A percentile compares a stretch with the other conserved stretches of the same genome.
Conservation (phyloP, 1,284 basidiomycete genomes). For the Tilletia caries region DNA sequence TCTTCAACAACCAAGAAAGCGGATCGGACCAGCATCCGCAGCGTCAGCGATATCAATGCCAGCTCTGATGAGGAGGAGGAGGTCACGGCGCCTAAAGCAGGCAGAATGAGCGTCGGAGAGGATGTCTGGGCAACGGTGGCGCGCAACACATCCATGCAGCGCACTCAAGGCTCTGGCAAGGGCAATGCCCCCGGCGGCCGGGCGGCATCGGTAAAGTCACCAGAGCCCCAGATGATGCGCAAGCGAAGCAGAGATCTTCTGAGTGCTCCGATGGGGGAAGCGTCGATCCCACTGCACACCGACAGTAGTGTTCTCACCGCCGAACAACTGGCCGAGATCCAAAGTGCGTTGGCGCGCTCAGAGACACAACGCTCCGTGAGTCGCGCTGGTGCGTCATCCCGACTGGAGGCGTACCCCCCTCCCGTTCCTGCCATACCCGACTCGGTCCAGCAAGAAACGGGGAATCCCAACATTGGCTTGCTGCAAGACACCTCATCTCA, state of each 20-base stretch:
- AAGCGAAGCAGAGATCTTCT: conserved; percentile 22
- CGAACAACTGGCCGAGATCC: conserved; percentile 35
- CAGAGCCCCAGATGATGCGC: conserved; percentile 1
- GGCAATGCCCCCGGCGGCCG: neutral
- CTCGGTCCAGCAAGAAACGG: neutral
- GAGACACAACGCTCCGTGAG: conserved; percentile 22
- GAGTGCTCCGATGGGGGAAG: neutral
- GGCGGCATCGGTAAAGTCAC: neutral
- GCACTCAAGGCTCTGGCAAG: conserved; percentile 7
- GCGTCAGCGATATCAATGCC: neutral
- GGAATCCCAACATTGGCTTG: neutral
- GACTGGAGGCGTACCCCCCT: neutral
- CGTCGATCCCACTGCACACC: neutral
- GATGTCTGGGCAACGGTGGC: conserved; percentile 43
- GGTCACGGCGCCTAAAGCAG: neutral
- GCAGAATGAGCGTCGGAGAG: conserved; percentile 24
- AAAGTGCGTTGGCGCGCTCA: conserved; percentile 32
- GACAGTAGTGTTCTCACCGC: conserved; percentile 24
- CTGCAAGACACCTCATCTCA: too few relatives aligned
- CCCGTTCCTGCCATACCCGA: neutral
- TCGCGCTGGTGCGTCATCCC: neutral
- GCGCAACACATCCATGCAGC: conserved; percentile 14
- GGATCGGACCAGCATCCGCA: conserved; percentile 4
- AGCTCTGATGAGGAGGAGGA: conserved; percentile 5
- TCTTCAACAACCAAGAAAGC: too few relatives aligned